These are phyloP conservation scores for Lasiodiplodia sp. DNA, from an alignment of 2,329 filamentous ascomycete genomes.

Conservation along the genomic window DNA sequence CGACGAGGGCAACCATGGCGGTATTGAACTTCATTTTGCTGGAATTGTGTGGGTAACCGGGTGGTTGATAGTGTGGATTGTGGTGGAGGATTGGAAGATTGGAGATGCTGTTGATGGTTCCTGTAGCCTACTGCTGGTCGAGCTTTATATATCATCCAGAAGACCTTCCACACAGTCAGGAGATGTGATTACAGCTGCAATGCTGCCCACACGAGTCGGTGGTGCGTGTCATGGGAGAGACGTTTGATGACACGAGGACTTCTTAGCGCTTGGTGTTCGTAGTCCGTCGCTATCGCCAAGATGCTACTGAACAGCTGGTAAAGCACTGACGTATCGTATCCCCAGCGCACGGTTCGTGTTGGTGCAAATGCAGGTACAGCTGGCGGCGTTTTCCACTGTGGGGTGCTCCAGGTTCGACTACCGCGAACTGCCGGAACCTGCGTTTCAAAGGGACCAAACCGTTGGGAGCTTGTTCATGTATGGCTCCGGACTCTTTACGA, in stretches of 20 bases:
- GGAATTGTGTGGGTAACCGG: neutral
- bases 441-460: no score
- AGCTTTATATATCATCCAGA: no score
- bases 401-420: neutral
- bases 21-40: neutral
- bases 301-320: neutral
- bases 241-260: no score
- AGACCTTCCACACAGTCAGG: no score
- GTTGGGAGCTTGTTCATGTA: no score
- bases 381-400: neutral
- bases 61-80: neutral
- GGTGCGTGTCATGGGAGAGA: no score
- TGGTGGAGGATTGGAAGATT: neutral
- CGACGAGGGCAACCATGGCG: constrained; percentile 1
- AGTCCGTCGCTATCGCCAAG: neutral
- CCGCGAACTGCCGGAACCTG: no score
- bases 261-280: neutral
- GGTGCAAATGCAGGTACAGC: constrained; percentile 5
- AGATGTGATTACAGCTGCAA: no score
- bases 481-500: no score
- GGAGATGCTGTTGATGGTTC: constrained; percentile 1
- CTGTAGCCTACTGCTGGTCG: no score
- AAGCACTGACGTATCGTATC: no score
- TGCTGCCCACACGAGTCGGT: no score
- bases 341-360: neutral